These are phyloP conservation scores for Zygosaccharomyces bisporus DNA, from an alignment of 805 yeast species.

Conservation along the genomic window DNA sequence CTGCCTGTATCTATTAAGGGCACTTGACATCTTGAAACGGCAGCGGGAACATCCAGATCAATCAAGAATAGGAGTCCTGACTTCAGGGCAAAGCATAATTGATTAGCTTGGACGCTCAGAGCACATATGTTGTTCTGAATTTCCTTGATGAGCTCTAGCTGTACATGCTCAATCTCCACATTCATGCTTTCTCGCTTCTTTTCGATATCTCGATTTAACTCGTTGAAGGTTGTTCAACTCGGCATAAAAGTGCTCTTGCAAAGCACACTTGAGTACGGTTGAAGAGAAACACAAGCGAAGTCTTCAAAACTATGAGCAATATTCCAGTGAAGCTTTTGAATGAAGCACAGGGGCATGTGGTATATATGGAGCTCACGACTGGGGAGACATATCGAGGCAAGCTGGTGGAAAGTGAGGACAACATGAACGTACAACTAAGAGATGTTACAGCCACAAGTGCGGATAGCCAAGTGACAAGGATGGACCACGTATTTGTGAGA, in stretches of 20 bases:
- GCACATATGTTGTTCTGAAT: constrained; percentile 42
- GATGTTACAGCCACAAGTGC: constrained; percentile 77
- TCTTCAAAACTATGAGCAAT: constrained; percentile 16
- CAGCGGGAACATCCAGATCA: constrained; percentile 61
- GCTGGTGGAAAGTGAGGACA: constrained; percentile 82
- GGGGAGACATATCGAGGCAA: constrained; percentile 90
- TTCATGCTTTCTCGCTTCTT: constrained; percentile 17
- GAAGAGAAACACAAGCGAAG: background rate
- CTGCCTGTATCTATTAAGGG: constrained; percentile 25
- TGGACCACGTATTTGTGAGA: constrained; percentile 83
- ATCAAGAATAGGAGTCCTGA: constrained; percentile 58
- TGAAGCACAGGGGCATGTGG: constrained; percentile 86
- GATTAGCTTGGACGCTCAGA: constrained; percentile 53
- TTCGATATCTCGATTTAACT: background rate
- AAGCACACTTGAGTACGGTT: background rate
- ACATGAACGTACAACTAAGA: constrained; percentile 83
- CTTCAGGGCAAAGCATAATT: constrained; percentile 51
- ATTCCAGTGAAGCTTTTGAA: constrained; percentile 81
- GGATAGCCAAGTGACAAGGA: constrained; percentile 69
- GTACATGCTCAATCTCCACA: constrained; percentile 35
- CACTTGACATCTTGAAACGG: constrained; percentile 43
- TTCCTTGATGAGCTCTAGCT: constrained; percentile 52
- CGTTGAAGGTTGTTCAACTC: constrained; percentile 1
- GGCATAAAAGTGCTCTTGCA: background rate
- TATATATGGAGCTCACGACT: constrained; percentile 74